Base-by-base conservation (phyloP, 352 stramenopile genomes). In the Globisporangium orthogonon region DNA sequence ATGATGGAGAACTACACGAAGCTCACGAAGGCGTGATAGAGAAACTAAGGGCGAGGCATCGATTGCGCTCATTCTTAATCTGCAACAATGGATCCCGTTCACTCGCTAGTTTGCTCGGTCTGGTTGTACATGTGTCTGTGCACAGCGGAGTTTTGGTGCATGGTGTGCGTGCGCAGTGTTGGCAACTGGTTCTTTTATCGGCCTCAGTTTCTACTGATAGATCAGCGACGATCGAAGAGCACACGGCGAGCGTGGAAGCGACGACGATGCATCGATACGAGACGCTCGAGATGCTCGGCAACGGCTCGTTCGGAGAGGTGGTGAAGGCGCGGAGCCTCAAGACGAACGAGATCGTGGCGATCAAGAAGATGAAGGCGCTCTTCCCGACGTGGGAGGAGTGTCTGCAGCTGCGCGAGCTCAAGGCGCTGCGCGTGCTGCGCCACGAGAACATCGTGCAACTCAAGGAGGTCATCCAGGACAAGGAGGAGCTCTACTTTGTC, bases 281-380 rank as follows among this genome's bases (percentile, higher is more conserved):
- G 71, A 71, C 97, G 37, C 84, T 95, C 10, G 91, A 98, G 62
- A 73, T 81, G 49, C 69, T 98, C 17, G 95, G 95, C 28, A 90
- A 98, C 67, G 94, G 94, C 29, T 94, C 95, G 37, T 98, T 97
- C 60, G 92, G 94, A 7, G 90, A 94, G 43, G 95, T 98, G 23
- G 73, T 89, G 23, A 94, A 94, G 58, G 94, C 94, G 14, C 78
- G 91, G 15, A 98, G 87, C 66, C 76, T 86, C 45, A 89, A 95
- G 63, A 97, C 87, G 7, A 82, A 90, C 33, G 94, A 98, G 58
- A 69, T 95, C 31, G 87, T 94, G 17, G 85, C 83, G 13, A 85
- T 94, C 62, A 94, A 94, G 65, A 92, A 91, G 65, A 84, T 93
- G 45, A 94, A 94, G 53, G 68, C 76, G 31, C 45, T 87, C 33